phyloP scores from a whole-genome alignment of 2,329 filamentous ascomycete species.

The Beauveria sp. region DNA sequence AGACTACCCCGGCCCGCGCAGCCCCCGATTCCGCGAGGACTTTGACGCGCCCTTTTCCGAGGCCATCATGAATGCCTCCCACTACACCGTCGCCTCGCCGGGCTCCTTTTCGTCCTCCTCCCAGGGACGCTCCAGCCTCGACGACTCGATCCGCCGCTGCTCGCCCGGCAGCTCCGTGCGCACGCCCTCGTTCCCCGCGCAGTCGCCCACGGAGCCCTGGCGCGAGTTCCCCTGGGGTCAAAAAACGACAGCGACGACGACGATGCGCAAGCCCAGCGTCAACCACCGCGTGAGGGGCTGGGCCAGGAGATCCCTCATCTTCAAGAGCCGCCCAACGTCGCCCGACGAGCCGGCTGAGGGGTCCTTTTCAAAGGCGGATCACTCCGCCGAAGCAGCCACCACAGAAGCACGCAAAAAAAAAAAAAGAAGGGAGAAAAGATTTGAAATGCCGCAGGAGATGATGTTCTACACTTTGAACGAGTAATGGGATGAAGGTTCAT shows the following conservation, averaged over 20 bases:
- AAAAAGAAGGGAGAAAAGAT: too few species aligned
- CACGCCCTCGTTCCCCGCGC: slow-evolving; percentile 8
- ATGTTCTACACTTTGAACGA: background rate
- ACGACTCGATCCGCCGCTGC: slow-evolving; percentile 16
- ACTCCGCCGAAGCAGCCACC: background rate
- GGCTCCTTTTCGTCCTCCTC: slow-evolving; percentile 20
- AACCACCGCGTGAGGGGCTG: slow-evolving; percentile 27
- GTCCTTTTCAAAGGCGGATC: background rate
- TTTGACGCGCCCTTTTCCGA: slow-evolving; percentile 32
- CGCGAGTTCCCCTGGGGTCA: slow-evolving; percentile 22
- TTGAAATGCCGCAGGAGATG: background rate
- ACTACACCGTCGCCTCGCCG: slow-evolving; percentile 21
- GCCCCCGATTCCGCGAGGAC: slow-evolving; percentile 30
- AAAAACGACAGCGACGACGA: slow-evolving; percentile 16
- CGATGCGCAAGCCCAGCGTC: slow-evolving; percentile 22
- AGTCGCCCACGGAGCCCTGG: slow-evolving; percentile 15
- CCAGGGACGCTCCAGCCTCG: slow-evolving; percentile 20
- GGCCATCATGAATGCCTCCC: slow-evolving; percentile 25
- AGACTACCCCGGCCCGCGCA: slow-evolving; percentile 14
- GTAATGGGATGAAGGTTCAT: slow-evolving; percentile 1
- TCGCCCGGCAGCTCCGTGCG: slow-evolving; percentile 4
- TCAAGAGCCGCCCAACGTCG: slow-evolving; percentile 16
- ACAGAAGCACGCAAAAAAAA: background rate
- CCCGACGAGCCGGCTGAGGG: slow-evolving; percentile 16
- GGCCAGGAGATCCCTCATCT: slow-evolving; percentile 26